Conservation (phyloP, 108 stramenopile species). For the Nitzschia sp. region DNA sequence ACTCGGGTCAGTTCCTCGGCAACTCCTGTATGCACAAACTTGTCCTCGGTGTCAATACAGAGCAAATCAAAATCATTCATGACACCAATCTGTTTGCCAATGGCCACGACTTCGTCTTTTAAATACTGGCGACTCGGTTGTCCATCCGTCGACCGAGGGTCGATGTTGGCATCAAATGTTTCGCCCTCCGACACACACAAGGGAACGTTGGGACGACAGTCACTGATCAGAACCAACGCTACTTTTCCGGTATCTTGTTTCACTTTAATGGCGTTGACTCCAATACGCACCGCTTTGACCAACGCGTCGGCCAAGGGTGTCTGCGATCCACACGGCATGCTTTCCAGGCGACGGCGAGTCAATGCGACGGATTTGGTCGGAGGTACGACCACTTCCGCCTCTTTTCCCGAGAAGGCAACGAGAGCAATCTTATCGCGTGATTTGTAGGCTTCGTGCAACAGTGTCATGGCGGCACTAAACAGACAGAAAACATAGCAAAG, state of each 20-base stretch:
- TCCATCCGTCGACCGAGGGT: not conserved
- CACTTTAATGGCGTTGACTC: not conserved
- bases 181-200: not conserved
- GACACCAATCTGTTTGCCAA: not conserved
- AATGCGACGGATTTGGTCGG: slow-evolving; percentile 82
- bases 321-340: slow-evolving; percentile 88
- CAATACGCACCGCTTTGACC: not conserved
- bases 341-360: slow-evolving; percentile 74
- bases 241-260: not conserved
- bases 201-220: not conserved
- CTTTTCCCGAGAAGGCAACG: slow-evolving; percentile 82
- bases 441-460: slow-evolving; percentile 90
- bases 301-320: slow-evolving; percentile 86
- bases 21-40: not conserved
- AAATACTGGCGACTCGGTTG: not conserved
- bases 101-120: not conserved
- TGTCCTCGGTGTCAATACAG: not conserved
- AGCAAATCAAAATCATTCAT: not conserved
- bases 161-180: not conserved
- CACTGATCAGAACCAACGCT: not conserved
- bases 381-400: slow-evolving; percentile 82
- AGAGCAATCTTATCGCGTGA: slow-evolving; percentile 82
- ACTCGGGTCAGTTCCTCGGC: not conserved
- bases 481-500: too few relatives aligned
- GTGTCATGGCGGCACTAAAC: slow-evolving; percentile 81